Evolutionary conservation across 1,139 yeast species (phyloP).

Genomic region (Suhomyces guaymorum): DNA sequence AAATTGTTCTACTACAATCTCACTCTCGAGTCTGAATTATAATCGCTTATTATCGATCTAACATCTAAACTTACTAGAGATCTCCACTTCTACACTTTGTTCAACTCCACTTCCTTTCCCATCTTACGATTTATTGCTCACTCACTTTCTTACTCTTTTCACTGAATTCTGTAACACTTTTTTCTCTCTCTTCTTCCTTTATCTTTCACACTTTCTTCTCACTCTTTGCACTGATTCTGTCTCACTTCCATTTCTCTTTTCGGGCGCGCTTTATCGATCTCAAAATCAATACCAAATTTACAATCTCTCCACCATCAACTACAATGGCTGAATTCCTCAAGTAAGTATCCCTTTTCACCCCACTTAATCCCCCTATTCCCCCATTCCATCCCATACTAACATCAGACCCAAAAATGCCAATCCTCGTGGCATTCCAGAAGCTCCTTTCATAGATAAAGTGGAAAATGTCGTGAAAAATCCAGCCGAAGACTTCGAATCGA

Average conservation of each 20-base stretch:
- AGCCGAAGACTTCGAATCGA: conserved; percentile 66
- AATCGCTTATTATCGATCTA: no score
- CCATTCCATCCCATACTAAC: conserved; percentile 17
- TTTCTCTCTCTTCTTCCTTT: no score
- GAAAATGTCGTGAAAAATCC: conserved; percentile 68
- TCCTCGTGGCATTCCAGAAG: conserved; percentile 95
- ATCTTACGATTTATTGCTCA: no score
- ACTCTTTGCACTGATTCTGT: no score
- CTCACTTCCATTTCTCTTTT: no score
- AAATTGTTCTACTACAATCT: no score
- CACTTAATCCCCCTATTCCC: not conserved
- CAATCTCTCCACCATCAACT: not conserved
- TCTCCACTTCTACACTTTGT: no score
- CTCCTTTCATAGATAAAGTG: conserved; percentile 88
- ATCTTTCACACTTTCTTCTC: no score
- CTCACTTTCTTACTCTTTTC: not conserved
- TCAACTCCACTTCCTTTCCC: no score
- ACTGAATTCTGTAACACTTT: not conserved
- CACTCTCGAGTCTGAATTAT: no score
- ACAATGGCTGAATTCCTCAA: conserved; percentile 19
- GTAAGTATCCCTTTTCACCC: conserved; percentile 12
- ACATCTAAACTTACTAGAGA: no score
- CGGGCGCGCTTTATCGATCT: no score
- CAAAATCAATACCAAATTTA: not conserved
- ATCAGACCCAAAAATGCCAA: conserved; percentile 59